Evolutionary conservation across 169 alveolate genomes (phyloP).

Genomic region (Theileria parva): DNA sequence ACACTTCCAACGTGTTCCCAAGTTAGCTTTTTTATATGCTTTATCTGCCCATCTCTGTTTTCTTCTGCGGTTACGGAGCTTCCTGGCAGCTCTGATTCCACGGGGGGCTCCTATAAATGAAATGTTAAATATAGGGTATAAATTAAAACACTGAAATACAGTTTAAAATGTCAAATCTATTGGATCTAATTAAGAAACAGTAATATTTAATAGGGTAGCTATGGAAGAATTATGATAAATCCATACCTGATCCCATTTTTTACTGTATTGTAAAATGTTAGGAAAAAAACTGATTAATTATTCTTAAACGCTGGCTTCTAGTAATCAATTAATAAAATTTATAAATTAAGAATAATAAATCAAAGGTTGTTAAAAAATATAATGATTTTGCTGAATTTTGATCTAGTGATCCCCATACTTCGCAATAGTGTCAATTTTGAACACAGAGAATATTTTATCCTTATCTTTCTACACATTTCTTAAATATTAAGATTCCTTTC

Average conservation of each 20-base stretch:
- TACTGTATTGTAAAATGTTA: neutral
- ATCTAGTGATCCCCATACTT: neutral
- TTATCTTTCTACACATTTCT: neutral
- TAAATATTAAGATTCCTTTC: neutral
- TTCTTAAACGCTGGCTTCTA: neutral
- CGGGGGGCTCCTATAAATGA: constrained; percentile 90
- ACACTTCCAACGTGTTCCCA: constrained; percentile 95
- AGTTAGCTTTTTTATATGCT: constrained; percentile 94
- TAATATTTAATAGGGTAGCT: neutral
- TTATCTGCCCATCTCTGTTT: constrained; percentile 98
- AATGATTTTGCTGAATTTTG: neutral
- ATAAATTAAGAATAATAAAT: neutral
- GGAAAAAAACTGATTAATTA: neutral
- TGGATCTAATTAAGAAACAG: neutral
- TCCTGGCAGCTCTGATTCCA: constrained; percentile 98
- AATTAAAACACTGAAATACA: neutral
- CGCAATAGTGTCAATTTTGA: neutral
- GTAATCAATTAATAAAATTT: neutral
- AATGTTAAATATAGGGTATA: constrained; percentile 18
- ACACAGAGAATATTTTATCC: neutral
- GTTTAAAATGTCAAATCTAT: neutral
- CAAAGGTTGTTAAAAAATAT: neutral
- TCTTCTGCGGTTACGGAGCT: constrained; percentile 95
- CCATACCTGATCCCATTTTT: constrained; percentile 30
- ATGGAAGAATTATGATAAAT: constrained; percentile 1